Evolutionary conservation across 257 asterid genomes (phyloP).

Genomic region (Marsdenia floribunda): DNA sequence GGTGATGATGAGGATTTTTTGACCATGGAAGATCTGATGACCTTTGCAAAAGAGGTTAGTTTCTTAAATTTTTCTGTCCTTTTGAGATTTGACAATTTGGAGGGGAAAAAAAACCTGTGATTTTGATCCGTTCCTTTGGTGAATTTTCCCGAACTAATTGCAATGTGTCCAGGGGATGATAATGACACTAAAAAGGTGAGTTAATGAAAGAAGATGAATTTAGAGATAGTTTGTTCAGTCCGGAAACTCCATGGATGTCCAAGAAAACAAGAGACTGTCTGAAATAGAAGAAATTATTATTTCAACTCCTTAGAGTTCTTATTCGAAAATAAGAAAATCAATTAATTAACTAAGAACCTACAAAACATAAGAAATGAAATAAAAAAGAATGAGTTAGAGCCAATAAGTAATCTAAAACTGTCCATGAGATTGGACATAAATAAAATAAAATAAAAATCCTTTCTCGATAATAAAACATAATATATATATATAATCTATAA

Average conservation of each 20-base stretch:
- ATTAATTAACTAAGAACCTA: too few species aligned
- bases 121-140: too few species aligned
- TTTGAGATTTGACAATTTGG: neutral
- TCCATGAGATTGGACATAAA: too few species aligned
- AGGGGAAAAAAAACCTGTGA: too few species aligned
- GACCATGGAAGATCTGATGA: conserved; percentile 38
- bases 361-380: too few species aligned
- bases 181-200: neutral
- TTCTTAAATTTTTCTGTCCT: neutral
- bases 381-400: too few species aligned
- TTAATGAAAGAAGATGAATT: neutral
- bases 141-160: neutral
- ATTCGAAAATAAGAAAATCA: too few species aligned
- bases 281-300: conserved; percentile 4
- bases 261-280: neutral
- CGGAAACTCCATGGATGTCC: conserved; percentile 4
- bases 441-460: too few species aligned
- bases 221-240: neutral
- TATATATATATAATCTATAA: too few species aligned
- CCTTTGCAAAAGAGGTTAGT: conserved; percentile 39
- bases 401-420: too few species aligned
- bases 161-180: conserved; percentile 21
- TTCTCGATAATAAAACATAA: too few species aligned
- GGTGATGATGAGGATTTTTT: conserved; percentile 33
- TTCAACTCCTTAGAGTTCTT: too few species aligned